Conservation (phyloP, 305 asterid species). For the Petunia hybrid region DNA sequence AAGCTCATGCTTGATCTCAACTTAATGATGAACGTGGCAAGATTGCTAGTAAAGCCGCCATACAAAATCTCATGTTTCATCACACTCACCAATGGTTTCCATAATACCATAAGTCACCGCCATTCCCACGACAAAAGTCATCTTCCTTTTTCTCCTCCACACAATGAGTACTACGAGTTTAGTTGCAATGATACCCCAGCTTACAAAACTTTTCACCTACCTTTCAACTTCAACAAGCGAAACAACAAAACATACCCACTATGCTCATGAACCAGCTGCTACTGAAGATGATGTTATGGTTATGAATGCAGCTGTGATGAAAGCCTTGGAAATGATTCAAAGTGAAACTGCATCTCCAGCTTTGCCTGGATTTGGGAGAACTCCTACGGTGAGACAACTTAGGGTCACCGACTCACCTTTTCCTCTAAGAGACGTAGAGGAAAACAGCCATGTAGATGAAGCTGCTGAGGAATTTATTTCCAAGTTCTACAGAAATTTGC, state of each 20-base stretch:
- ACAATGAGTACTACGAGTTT: conserved; percentile 51
- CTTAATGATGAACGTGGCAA: conserved; percentile 63
- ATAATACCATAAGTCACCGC: conserved; percentile 34
- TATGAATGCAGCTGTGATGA: conserved; percentile 38
- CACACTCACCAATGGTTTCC: conserved; percentile 54
- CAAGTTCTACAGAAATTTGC: conserved; percentile 58
- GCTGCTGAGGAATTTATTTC: conserved; percentile 71
- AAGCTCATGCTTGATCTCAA: conserved; percentile 52
- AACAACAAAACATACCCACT: too few species aligned
- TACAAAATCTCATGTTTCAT: conserved; percentile 59
- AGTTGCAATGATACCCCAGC: conserved; percentile 56
- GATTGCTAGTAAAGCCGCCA: conserved; percentile 61
- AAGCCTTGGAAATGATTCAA: conserved; percentile 58
- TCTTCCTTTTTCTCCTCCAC: conserved; percentile 22
- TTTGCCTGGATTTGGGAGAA: conserved; percentile 70
- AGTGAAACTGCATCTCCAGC: conserved; percentile 60
- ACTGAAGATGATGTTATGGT: conserved; percentile 22
- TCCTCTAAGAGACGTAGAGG: conserved; percentile 49
- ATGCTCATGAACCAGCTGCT: too few species aligned
- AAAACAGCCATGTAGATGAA: conserved; percentile 51
- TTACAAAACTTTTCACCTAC: conserved; percentile 38
- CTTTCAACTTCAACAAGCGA: conserved; percentile 46
- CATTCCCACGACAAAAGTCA: conserved; percentile 27
- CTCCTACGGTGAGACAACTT: conserved; percentile 69
- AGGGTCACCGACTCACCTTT: conserved; percentile 72